Percentiles rank a stretch among this genome's conserved stretches.
Conservation (phyloP, 306 rosid species). For the Cicer arietinum region DNA sequence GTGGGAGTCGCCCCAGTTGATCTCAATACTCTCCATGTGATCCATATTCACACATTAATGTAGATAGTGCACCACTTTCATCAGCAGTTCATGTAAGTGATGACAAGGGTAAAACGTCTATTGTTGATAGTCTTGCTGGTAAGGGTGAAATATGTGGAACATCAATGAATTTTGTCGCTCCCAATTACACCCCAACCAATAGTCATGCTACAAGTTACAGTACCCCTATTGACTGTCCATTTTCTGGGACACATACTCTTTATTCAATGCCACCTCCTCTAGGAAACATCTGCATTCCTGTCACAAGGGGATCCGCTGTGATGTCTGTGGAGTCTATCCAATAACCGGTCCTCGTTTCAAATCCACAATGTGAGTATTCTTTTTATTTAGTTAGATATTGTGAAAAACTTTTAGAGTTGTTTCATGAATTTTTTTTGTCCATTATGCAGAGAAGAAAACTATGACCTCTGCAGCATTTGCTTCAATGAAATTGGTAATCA, state of each 20-base stretch:
- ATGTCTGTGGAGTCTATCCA: conserved; percentile 91
- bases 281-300: conserved; percentile 33
- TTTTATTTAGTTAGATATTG: conserved; percentile 6
- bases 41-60: too few species aligned
- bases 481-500: conserved; percentile 61
- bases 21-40: too few species aligned
- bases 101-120: conserved; percentile 46
- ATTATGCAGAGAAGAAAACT: conserved; percentile 73
- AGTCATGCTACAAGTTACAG: neutral
- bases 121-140: conserved; percentile 20
- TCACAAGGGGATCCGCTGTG: conserved; percentile 86
- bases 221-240: conserved; percentile 56
- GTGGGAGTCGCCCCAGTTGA: too few species aligned
- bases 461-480: conserved; percentile 86
- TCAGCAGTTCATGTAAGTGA: conserved; percentile 45
- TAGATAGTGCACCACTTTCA: conserved; percentile 42
- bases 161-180: conserved; percentile 44
- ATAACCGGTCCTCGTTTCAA: conserved; percentile 92
- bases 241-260: conserved; percentile 46
- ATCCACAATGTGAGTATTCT: conserved; percentile 74
- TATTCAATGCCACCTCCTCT: conserved; percentile 24
- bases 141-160: conserved; percentile 43
- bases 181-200: conserved; percentile 30
- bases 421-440: conserved; percentile 7
- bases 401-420: neutral